Conservation (phyloP, 192 early-diverging fungal species). For the Phycomyces blakesleeanus region DNA sequence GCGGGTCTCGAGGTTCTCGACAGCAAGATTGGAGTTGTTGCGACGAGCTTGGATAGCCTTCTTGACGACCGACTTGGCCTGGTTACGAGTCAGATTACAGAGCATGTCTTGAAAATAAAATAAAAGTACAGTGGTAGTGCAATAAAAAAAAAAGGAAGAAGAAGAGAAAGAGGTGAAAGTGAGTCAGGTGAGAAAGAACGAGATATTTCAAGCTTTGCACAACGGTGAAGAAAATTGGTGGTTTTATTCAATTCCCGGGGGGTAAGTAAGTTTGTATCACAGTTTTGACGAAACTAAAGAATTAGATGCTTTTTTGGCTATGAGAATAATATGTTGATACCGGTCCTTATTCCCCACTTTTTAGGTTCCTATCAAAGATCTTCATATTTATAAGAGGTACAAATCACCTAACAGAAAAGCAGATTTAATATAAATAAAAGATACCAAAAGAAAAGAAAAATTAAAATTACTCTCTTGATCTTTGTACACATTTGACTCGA, state of each 20-base stretch:
- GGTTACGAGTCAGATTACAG: no score
- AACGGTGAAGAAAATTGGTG: no score
- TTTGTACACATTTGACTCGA: background rate
- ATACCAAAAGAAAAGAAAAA: background rate
- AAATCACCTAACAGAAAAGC: background rate
- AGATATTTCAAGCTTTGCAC: no score
- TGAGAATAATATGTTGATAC: background rate
- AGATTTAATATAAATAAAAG: background rate
- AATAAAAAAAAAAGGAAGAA: no score
- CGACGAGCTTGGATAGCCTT: constrained; percentile 28
- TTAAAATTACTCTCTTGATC: background rate
- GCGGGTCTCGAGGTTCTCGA: constrained; percentile 52
- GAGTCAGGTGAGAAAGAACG: no score
- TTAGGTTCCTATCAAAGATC: background rate
- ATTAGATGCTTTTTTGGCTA: background rate
- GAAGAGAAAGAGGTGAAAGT: no score
- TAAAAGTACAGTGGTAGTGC: no score
- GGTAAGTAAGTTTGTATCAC: no score
- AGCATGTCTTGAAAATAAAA: no score
- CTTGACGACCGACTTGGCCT: no score
- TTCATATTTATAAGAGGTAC: background rate
- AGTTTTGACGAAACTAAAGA: background rate
- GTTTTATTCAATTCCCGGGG: no score
- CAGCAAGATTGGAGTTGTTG: constrained; percentile 42
- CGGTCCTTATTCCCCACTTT: background rate